phyloP scores from a whole-genome alignment of 805 yeast species.

The Clavispora santaluciae region DNA sequence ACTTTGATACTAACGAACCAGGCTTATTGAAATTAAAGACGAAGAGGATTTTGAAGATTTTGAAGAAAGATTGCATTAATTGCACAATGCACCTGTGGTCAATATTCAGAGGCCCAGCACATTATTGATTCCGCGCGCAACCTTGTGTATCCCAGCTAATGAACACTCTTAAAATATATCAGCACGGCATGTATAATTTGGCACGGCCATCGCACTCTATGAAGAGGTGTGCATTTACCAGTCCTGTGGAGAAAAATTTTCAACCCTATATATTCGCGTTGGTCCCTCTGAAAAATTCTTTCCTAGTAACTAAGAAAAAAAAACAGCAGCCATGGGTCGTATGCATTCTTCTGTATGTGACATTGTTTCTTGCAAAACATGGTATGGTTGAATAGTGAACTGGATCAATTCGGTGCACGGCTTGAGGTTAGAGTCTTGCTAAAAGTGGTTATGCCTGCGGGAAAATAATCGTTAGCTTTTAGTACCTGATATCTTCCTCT shows the following conservation, averaged over 20 bases:
- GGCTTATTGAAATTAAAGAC: conserved; percentile 58
- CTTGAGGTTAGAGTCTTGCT: conserved; percentile 24
- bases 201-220: neutral
- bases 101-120: too few species aligned
- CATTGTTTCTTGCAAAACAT: conserved; percentile 9
- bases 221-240: neutral
- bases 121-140: too few species aligned
- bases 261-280: conserved; percentile 9
- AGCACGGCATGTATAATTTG: neutral
- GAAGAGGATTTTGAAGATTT: conserved; percentile 67
- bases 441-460: conserved; percentile 17
- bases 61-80: conserved; percentile 24
- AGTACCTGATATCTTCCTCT: conserved; percentile 8
- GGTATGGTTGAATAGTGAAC: conserved; percentile 21
- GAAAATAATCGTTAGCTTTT: conserved; percentile 6
- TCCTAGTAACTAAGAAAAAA: conserved; percentile 12
- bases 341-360: conserved; percentile 95
- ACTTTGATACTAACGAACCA: conserved; percentile 20
- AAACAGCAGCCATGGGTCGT: conserved; percentile 92
- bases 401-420: conserved; percentile 22
- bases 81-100: neutral
- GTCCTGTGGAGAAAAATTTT: conserved; percentile 16
- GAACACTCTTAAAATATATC: neutral
- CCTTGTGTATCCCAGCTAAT: neutral
- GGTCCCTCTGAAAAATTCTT: conserved; percentile 9